Evolutionary conservation across 345 rosid species (phyloP).

Genomic region (Salix arbutifolia): DNA sequence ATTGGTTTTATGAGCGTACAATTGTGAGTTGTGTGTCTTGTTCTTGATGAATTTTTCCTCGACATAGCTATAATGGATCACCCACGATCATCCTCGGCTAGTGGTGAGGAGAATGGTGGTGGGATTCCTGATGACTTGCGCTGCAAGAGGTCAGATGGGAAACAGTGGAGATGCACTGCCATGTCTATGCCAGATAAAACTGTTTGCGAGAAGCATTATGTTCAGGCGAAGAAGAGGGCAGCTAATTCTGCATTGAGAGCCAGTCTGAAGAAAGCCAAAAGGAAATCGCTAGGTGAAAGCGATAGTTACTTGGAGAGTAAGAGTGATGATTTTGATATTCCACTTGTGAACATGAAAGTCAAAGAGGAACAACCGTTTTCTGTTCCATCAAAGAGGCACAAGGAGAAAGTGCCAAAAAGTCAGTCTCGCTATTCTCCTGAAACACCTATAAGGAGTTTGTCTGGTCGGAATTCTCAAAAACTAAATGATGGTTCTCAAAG

Average conservation of each 20-base stretch:
- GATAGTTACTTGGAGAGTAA: slow-evolving; percentile 65
- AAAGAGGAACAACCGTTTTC: slow-evolving; percentile 41
- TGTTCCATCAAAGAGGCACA: slow-evolving; percentile 39
- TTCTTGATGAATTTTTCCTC: not conserved
- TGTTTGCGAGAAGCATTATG: slow-evolving; percentile 93
- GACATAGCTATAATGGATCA: slow-evolving; percentile 35
- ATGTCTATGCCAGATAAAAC: slow-evolving; percentile 97
- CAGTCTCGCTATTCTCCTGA: slow-evolving; percentile 51
- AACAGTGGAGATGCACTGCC: slow-evolving; percentile 99
- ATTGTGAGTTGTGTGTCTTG: not conserved
- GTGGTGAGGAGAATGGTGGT: slow-evolving; percentile 62
- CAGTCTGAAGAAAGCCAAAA: slow-evolving; percentile 68
- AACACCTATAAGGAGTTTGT: slow-evolving; percentile 41
- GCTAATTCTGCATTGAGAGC: slow-evolving; percentile 91
- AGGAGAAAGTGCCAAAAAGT: slow-evolving; percentile 43
- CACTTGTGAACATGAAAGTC: slow-evolving; percentile 34
- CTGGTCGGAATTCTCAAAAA: slow-evolving; percentile 39
- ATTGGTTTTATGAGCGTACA: not conserved
- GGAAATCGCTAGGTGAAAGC: slow-evolving; percentile 53
- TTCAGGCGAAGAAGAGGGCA: slow-evolving; percentile 90
- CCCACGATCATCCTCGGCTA: slow-evolving; percentile 49
- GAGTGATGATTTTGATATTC: slow-evolving; percentile 61
- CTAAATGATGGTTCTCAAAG: slow-evolving; percentile 46
- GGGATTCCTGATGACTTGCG: slow-evolving; percentile 89
- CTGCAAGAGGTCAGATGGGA: slow-evolving; percentile 97